Conservation (phyloP, 225 moss, liverwort and hornwort genomes). For the Climacium dendroides region DNA sequence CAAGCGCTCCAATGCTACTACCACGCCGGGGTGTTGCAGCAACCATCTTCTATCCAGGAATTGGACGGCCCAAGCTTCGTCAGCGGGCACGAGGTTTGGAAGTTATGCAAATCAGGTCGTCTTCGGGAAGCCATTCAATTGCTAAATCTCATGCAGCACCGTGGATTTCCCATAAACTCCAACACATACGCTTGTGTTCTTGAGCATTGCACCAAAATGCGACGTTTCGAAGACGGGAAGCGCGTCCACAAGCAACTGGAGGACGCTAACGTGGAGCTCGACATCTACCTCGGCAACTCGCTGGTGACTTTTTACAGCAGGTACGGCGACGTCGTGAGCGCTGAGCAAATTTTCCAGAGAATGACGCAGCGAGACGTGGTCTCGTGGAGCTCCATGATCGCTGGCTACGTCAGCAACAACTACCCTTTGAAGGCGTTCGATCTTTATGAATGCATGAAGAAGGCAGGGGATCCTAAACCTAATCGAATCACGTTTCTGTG, state of each 20-base stretch:
- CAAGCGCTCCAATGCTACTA: background rate
- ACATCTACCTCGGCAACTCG: slow-evolving; percentile 34
- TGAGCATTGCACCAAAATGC: slow-evolving; percentile 20
- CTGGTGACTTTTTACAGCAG: slow-evolving; percentile 34
- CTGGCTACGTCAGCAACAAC: slow-evolving; percentile 8
- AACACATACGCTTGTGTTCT: slow-evolving; percentile 16
- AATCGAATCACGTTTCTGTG: slow-evolving; percentile 21
- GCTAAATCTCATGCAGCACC: slow-evolving; percentile 8
- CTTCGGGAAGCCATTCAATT: slow-evolving; percentile 11
- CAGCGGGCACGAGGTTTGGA: slow-evolving; percentile 16
- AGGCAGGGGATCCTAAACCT: background rate
- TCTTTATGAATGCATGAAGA: slow-evolving; percentile 16
- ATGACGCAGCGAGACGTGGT: slow-evolving; percentile 27
- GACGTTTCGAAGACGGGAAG: slow-evolving; percentile 22
- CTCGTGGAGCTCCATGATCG: slow-evolving; percentile 39
- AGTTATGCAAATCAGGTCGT: slow-evolving; percentile 12
- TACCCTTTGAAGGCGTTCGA: background rate
- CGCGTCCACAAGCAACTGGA: slow-evolving; percentile 3
- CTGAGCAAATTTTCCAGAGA: slow-evolving; percentile 7
- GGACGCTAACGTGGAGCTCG: background rate
- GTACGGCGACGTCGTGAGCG: slow-evolving; percentile 2
- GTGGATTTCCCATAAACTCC: slow-evolving; percentile 7
- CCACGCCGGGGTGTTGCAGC: background rate
- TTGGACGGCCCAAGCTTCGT: background rate
- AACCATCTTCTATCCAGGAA: background rate